Base-by-base conservation (phyloP, 306 rosid species). In the Echinosophora koreensis region DNA sequence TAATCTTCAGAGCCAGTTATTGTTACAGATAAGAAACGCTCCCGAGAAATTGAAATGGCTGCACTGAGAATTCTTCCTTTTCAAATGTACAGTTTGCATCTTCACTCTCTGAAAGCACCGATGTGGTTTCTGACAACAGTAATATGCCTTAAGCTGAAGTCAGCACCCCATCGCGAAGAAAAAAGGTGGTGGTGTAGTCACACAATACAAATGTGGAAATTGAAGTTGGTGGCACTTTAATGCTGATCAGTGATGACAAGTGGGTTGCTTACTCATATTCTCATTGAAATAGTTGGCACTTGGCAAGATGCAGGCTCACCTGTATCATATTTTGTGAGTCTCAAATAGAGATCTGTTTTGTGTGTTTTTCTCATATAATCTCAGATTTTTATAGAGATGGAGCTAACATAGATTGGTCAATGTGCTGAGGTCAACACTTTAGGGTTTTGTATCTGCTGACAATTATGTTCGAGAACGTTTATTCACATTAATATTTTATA, bases 231-330 rank as follows among this genome's bases (percentile, higher is more conserved):
- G 79, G 78, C 41, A 56, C 81, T 22, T 1, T 71, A 22, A 13
- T 89, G 69, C 84, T 88, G 1, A 14, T 77, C 57, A 87, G 88
- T 9, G 87, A 91, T 77, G 90, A 84, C 30, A 80, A 71, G 2
- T 89, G 90, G 89, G 84, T 71, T 86, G 92, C 85, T 69, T 86
- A 77, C 83, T 59, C 80, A 3, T 67, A 78, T 74, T 54, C 63
- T 42, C 15, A 51, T 2, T 60, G 62, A 83, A 64, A 47, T 77
- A 32, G 41, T 41, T 65, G 2, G 44, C 57, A 32, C 41, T 41
- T 65, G 2, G 44, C 57, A 50, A 50, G 55, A 5, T 50, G 55
- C 18, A 50, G 55, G 55, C 30, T 52, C 30, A 46, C 2, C n/a
- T 51, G 16, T 16, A 50, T 63, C 64, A 51, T 50, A 34, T 37